Base-by-base conservation (phyloP, 2,329 filamentous ascomycete genomes). In the Fonsecaea pedrosoi region DNA sequence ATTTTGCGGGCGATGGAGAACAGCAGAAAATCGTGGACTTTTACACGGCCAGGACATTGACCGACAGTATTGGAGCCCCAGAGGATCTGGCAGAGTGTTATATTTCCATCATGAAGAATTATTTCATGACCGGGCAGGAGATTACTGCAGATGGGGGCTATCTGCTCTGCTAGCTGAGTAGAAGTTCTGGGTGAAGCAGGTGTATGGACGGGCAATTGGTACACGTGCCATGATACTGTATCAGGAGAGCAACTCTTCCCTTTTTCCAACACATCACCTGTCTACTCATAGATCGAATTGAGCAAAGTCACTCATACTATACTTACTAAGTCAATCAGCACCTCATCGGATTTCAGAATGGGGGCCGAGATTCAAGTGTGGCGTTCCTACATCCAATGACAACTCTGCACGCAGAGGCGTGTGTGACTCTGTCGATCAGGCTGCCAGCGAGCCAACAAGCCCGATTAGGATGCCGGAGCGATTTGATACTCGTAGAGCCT, bases 51-150 rank as follows among this genome's bases (percentile, higher is more conserved):
- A 55, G 67, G 38, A 70, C 67, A 2, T 63, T 79, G 56, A 70
- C 70, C 13, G 74, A 73, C 8, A 71, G 54, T 56, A 57, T 78
- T 42, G 77, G 74, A 0, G 66, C 40, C 12, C 73, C 75, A 1
- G 74, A 76, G 48, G 81, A 83, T 72, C 71, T 78, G 62, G 80
- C 80, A 1, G 80, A 83, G 74, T 76, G 77, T 21, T 82, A 82
- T 76, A 70, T 78, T 3, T 82, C 78, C 70, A 54, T 78, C 9
- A 82, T 83, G 81, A 78, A 76, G 68, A 80, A 82, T 73, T 60
- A 70, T 40, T 81, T 78, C 71, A 74, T 76, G 9, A 81, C 77
- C 0, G 81, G 80, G 0, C 70, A 66, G 10, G 63, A 75, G 34
- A 69, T 79, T 7, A 71, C 72, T 9, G 74, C 73, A 25, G 77